Percentiles rank a stretch among this genome's conserved stretches.
phyloP scores from a whole-genome alignment of 2,329 filamentous ascomycete species.

The Calonectria pseudoreteaudii region DNA sequence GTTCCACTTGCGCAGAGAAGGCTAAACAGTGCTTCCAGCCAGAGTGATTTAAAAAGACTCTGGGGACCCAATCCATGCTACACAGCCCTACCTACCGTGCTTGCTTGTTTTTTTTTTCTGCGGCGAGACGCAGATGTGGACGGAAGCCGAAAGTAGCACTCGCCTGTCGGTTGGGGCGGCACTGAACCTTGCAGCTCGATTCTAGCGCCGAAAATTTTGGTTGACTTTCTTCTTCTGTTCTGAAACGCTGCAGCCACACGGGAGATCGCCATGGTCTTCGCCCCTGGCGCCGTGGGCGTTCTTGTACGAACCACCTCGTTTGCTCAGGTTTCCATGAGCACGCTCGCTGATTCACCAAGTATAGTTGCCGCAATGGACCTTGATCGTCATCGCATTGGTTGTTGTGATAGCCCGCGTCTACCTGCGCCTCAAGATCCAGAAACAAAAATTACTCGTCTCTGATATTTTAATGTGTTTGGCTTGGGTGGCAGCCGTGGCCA shows the following conservation, averaged over 20 bases:
- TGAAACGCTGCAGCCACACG: background rate
- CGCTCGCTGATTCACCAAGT: background rate
- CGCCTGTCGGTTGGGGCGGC: background rate
- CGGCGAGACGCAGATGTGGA: background rate
- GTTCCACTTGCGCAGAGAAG: background rate
- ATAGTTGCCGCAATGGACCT: conserved; percentile 17
- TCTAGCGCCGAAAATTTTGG: too few relatives aligned
- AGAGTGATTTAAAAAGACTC: background rate
- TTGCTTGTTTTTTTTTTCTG: background rate
- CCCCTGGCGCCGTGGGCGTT: background rate
- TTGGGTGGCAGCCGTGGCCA: background rate
- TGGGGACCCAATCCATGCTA: background rate
- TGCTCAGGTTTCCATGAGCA: background rate
- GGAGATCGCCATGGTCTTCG: background rate
- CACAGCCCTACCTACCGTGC: background rate
- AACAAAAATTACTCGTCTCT: conserved; percentile 16
- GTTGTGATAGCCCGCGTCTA: conserved; percentile 32
- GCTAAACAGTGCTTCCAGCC: background rate
- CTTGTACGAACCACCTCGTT: background rate
- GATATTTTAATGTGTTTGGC: conserved; percentile 23
- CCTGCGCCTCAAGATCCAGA: conserved; percentile 29
- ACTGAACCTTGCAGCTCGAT: background rate
- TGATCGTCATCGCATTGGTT: conserved; percentile 21
- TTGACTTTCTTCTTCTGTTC: background rate
- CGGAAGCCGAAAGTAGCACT: background rate